These are phyloP conservation scores for Arxiozyma bovina DNA, from an alignment of 1,139 yeast genomes.

Conservation along the genomic window DNA sequence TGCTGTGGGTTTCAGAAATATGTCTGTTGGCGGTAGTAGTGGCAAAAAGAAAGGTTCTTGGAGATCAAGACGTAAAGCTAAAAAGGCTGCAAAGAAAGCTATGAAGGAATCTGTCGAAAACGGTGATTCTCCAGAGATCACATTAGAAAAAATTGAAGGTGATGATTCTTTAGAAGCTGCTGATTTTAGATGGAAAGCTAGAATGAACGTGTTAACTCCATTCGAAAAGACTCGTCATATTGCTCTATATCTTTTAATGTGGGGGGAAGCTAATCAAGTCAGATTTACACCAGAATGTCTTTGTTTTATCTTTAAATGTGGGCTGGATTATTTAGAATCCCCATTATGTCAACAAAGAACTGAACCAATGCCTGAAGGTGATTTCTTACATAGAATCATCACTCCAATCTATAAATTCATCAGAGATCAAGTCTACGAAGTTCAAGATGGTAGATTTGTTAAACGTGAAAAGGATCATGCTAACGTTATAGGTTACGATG, in stretches of 20 bases:
- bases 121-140: constrained; percentile 38
- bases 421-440: constrained; percentile 92
- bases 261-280: constrained; percentile 99
- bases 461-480: constrained; percentile 97
- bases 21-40: constrained; percentile 53
- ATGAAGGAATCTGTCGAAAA: constrained; percentile 31
- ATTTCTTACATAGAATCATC: constrained; percentile 80
- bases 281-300: constrained; percentile 89
- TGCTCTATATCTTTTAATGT: constrained; percentile 77
- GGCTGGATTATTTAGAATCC: constrained; percentile 76
- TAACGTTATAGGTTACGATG: constrained; percentile 92
- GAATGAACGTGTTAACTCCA: constrained; percentile 61
- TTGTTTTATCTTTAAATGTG: constrained; percentile 90
- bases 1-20: constrained; percentile 66
- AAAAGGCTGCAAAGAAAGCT: constrained; percentile 47
- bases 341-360: constrained; percentile 84
- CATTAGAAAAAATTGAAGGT: constrained; percentile 68
- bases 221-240: constrained; percentile 83
- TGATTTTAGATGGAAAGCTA: constrained; percentile 74
- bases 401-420: constrained; percentile 87
- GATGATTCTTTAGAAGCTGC: constrained; percentile 76
- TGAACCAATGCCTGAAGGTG: constrained; percentile 95
- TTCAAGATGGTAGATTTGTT: constrained; percentile 87
- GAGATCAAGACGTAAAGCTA: constrained; percentile 44
- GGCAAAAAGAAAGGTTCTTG: constrained; percentile 33